phyloP scores from a whole-genome alignment of 225 moss, liverwort and hornwort genomes.

The Marchantia polymorpha region DNA sequence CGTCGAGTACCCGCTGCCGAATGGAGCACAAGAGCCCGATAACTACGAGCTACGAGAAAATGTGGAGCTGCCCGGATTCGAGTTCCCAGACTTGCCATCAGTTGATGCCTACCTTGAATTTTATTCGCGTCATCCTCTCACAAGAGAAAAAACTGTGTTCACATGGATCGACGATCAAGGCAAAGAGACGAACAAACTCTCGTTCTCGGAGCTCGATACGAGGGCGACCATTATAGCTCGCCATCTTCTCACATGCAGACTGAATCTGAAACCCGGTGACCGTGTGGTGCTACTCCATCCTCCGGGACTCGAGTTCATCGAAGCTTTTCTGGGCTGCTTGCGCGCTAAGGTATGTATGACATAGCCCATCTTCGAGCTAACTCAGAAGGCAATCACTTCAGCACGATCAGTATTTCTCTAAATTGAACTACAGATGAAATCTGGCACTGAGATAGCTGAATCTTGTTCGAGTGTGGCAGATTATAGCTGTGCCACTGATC shows the following conservation, averaged over 20 bases:
- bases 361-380: neutral
- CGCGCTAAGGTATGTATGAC: slow-evolving; percentile 29
- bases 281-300: slow-evolving; percentile 44
- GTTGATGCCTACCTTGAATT: slow-evolving; percentile 33
- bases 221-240: slow-evolving; percentile 34
- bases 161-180: slow-evolving; percentile 48
- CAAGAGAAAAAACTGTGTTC: slow-evolving; percentile 31
- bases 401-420: neutral
- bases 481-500: slow-evolving; percentile 48
- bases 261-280: slow-evolving; percentile 34
- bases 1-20: slow-evolving; percentile 30
- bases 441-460: neutral
- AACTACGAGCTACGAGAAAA: slow-evolving; percentile 23
- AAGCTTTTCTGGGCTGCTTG: slow-evolving; percentile 45
- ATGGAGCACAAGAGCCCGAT: slow-evolving; percentile 25
- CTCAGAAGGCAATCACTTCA: neutral
- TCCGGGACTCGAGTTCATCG: slow-evolving; percentile 47
- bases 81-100: slow-evolving; percentile 36
- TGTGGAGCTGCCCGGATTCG: slow-evolving; percentile 27
- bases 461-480: slow-evolving; percentile 22
- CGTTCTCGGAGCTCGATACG: slow-evolving; percentile 26
- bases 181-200: slow-evolving; percentile 31
- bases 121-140: slow-evolving; percentile 34
- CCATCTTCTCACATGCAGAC: slow-evolving; percentile 29
- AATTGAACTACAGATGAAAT: neutral